Percentiles rank a stretch among this genome's conserved stretches.
Conservation (phyloP, 352 stramenopile genomes). For the Elongisporangium prolatum region DNA sequence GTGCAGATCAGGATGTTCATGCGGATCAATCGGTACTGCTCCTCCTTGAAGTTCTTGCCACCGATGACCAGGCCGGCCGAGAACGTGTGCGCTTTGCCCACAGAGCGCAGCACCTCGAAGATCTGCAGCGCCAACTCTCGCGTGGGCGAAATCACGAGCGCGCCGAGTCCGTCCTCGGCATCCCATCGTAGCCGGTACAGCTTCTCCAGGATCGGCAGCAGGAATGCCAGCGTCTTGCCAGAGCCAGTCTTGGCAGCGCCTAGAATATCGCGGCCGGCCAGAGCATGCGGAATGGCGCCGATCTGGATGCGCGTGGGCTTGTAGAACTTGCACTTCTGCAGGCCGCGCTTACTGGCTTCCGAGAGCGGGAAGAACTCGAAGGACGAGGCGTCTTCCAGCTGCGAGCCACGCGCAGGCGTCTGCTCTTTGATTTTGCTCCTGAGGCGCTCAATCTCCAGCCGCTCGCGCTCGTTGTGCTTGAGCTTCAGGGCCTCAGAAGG, state of each 20-base stretch:
- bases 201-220: conserved; percentile 87
- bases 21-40: conserved; percentile 91
- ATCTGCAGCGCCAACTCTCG: conserved; percentile 99
- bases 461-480: conserved; percentile 75
- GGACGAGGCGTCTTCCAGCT: conserved; percentile 61
- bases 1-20: conserved; percentile 99
- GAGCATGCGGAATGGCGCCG: conserved; percentile 79
- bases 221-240: conserved; percentile 93
- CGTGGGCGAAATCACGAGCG: conserved; percentile 97
- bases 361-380: conserved; percentile 88
- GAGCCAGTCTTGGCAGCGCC: conserved; percentile 91
- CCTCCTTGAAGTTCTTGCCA: conserved; percentile 93
- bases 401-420: conserved; percentile 73
- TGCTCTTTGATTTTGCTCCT: conserved; percentile 59
- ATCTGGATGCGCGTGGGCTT: conserved; percentile 90
- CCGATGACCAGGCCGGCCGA: conserved; percentile 96
- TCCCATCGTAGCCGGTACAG: conserved; percentile 87
- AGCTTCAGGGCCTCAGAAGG: conserved; percentile 28
- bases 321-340: conserved; percentile 74
- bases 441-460: conserved; percentile 60
- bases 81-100: conserved; percentile 95
- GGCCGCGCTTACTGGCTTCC: conserved; percentile 61
- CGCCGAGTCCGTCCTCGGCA: conserved; percentile 92
- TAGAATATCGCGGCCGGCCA: conserved; percentile 89
- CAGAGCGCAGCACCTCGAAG: conserved; percentile 96